Evolutionary conservation across 2,329 filamentous ascomycete species (phyloP), one percentile per base, ranked within the genome.

Genomic region (Stagonosporopsis tanaceti): DNA sequence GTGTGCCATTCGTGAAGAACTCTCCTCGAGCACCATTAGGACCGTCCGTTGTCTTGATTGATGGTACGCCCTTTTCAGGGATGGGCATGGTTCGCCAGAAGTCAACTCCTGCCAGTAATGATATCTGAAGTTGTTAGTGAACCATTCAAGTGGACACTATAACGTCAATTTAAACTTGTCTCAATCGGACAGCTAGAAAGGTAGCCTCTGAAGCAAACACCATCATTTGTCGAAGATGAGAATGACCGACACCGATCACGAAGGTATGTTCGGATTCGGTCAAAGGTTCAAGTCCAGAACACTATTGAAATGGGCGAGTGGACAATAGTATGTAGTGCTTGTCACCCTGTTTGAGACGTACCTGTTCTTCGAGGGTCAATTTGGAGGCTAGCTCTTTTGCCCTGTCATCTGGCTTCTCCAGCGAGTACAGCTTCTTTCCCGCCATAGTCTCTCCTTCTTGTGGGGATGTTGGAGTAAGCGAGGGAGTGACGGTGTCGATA

Each of bases 1-100:
- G 75, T 50, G 76, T 78, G 53, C 76, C 76, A 54, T 78, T 77
- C 25, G 87, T 85, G 76, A 90, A 90, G 79, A 89, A 90, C 64
- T 84, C 86, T 47, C 88, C 88, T 62, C 89, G 81, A 32, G 89
- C 84, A 47, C 89, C 89, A 71, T 90, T 90, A 35, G 89, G 89
- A 0, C 89, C 88, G 65, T 91, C 89, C 35, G 86, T 85, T 44
- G 88, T 81, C 45, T 88, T 85, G 30, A 90, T 79, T 0, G 87
- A 86, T 6, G 88, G 88, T 32, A 90, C 81, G 1, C 84, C 84
- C 66, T 87, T 82, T 22, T 85, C 72, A 9, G 85, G 84, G 6
- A 90, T 78, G 14, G 84, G 74, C 63, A 85, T 84, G 32, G 88
- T 89, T 67, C 89, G 86, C 88, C 88, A 91, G 68, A 89, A 89